phyloP scores from a whole-genome alignment of 768 basidiomycete genomes.

The Tylopilus felleus region DNA sequence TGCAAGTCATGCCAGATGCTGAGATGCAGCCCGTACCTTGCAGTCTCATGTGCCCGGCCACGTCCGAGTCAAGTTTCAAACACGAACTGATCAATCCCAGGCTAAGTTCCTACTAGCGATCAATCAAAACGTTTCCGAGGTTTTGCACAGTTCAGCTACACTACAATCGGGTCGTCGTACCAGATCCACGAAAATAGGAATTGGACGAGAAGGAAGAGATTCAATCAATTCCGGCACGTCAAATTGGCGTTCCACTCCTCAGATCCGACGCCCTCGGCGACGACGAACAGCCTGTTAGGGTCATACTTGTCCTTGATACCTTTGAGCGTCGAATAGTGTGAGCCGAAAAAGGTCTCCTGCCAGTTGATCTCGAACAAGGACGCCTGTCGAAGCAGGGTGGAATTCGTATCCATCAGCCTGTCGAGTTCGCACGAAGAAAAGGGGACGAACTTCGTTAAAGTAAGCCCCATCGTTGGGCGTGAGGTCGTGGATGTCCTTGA shows the following conservation, averaged over 20 bases:
- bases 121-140: no score
- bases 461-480: constrained; percentile 39
- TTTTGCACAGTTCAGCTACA: no score
- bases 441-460: constrained; percentile 42
- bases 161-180: no score
- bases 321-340: constrained; percentile 40
- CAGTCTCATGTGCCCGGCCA: no score
- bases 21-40: no score
- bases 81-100: no score
- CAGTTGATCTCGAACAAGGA: constrained; percentile 41
- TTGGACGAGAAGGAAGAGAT: no score
- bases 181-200: no score
- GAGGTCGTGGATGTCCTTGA: constrained; percentile 31
- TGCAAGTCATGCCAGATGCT: no score
- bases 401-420: no score
- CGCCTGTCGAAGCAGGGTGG: constrained; percentile 28
- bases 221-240: constrained; percentile 15
- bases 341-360: constrained; percentile 43
- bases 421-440: not conserved
- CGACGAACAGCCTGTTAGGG: constrained; percentile 7
- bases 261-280: constrained; percentile 24
- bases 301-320: constrained; percentile 36
- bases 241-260: constrained; percentile 16
- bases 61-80: no score
- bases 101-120: no score